Base-by-base conservation (phyloP, 495 filamentous ascomycete genomes). In the Xylaria cubensis region DNA sequence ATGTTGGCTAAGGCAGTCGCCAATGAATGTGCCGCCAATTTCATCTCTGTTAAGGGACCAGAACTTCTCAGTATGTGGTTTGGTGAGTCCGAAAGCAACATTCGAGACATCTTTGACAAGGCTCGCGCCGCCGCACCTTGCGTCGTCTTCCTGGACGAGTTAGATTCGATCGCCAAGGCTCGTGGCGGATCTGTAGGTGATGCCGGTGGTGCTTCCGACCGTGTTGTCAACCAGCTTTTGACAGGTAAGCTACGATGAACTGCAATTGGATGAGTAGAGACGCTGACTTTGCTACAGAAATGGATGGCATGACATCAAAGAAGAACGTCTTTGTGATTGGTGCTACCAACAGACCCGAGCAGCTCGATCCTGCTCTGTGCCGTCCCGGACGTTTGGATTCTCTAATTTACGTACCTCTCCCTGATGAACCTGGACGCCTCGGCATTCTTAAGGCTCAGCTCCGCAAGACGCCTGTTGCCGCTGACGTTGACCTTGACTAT, bases 261-360 rank as follows among this genome's bases (percentile, higher is more conserved):
- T 19, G 8, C n/a, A 24, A 36, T 17, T 9, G 3, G 0, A 41
- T 6, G 21, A 0, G 19, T 12, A 19, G 13, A 46, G 7, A 8
- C 24, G 15, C 89, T 91, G 85, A 91, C 77, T 42, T 26, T 9
- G 3, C 51, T 75, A 48, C 78, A 95, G 94, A 97, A 90, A 97
- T 97, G 94, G 94, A 97, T 76, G 94, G 94, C 77, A 97, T 97
- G 94, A 98, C 97, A 61, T 97, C 95, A 9, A 99, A 99, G 93
- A 99, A 99, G 92, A 99, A 99, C 84, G 96, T 99, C 76, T 99
- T 99, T 86, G 96, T 99, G 75, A 99, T 99, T 77, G 96, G 96
- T 83, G 96, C 96, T 42, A 99, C 96, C 79, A 99, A 99, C 87
- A 90, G 96, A 85, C 96, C 96, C 51, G 96, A 99, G 87, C 96